Conservation (phyloP, 805 yeast genomes). For the Scheffersomyces coipomensis region DNA sequence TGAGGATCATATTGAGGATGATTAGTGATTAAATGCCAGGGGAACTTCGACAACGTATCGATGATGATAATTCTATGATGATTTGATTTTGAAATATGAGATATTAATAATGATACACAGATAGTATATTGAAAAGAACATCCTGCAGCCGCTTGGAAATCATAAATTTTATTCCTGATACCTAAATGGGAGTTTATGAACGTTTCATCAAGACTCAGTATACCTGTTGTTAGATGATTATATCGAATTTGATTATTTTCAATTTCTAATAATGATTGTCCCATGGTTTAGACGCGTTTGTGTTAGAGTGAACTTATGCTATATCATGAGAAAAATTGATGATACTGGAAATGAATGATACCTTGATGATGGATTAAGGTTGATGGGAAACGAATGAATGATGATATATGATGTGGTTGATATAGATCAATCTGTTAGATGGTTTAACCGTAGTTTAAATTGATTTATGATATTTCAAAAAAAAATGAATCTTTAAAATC, state of each 20-base stretch:
- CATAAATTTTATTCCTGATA: conserved; percentile 19
- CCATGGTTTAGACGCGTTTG: background rate
- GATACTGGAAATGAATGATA: too few species aligned
- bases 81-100: conserved; percentile 21
- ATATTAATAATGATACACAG: conserved; percentile 20
- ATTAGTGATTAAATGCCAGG: conserved; percentile 18
- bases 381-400: too few species aligned
- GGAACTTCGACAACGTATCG: conserved; percentile 31
- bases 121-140: conserved; percentile 18
- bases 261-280: background rate
- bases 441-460: too few species aligned
- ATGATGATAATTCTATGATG: conserved; percentile 23
- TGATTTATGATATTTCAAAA: too few species aligned
- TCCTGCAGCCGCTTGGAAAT: conserved; percentile 37
- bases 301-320: too few species aligned
- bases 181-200: conserved; percentile 11
- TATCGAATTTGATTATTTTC: conserved; percentile 8
- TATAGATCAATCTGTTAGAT: too few species aligned
- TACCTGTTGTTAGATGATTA: conserved; percentile 24
- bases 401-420: too few species aligned
- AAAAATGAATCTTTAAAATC: too few species aligned
- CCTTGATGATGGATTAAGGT: too few species aligned
- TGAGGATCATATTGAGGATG: conserved; percentile 16
- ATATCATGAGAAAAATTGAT: too few species aligned
- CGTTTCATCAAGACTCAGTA: conserved; percentile 26